Base-by-base conservation (phyloP, 768 basidiomycete genomes). In the Termitomyces sp. region DNA sequence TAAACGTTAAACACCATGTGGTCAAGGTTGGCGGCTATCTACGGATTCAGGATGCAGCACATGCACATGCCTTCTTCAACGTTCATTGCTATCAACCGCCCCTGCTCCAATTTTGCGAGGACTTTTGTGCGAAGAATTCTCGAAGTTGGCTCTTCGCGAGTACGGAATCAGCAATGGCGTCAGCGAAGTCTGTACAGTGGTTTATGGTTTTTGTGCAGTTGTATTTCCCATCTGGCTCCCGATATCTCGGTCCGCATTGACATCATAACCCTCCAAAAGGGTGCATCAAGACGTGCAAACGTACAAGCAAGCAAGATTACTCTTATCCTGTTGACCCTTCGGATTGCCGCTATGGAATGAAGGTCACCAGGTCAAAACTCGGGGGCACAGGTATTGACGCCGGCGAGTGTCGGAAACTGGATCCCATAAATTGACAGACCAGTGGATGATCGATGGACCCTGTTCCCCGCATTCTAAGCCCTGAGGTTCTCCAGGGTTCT, bases 291-390 rank as follows among this genome's bases (percentile, higher is more conserved):
- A 58, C 58, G 34, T 59, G 51, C 46, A 59, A 54, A 60, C 58
- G 55, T 60, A 60, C 58, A 60, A 60, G 57, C 46, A 38, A 46
- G 46, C 35, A 51, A 44, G 41, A 53, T 60, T 54, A 60, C 56
- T 41, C 59, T 60, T 51, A 46, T 46, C 8, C 55, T 28, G 51
- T 57, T 47, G 55, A 7, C 54, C 51, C 26, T 52, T 53, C 42
- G 49, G 49, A 52, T 52, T 53, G 45, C 50, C 55, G 44, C 40
- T 41, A 46, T n/a, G 26, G 34, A 45, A 54, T 58, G 40, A 50
- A 51, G 57, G 60, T 58, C 57, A 61, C 55, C 57, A 58, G 57
- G 54, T 58, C 52, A 53, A 28, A 34, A 55, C 46, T 28, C 43
- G 43, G 49, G n/a, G 43, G 41, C 24, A 22, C 37, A 55, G 14